A percentile compares a stretch with the other conserved stretches of the same genome.
Conservation (phyloP, 148 eudicot genomes). For the Chenopodium quinoa region DNA sequence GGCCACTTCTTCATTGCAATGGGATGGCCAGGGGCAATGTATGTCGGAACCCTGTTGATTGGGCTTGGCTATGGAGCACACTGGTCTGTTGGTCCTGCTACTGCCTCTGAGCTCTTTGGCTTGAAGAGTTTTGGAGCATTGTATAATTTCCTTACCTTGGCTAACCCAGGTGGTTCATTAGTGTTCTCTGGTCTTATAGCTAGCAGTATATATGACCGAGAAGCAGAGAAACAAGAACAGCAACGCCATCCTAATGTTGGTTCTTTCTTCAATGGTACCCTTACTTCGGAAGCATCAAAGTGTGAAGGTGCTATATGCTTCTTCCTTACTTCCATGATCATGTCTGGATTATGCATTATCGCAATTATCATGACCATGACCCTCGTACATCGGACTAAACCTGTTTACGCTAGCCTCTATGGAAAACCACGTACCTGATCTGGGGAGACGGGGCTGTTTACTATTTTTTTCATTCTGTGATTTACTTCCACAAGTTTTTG, state of each 20-base stretch:
- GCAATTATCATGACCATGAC: conserved; percentile 66
- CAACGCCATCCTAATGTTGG: conserved; percentile 27
- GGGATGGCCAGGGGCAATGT: conserved; percentile 92
- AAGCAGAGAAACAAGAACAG: conserved; percentile 84
- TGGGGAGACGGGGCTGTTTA: not conserved
- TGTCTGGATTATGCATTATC: conserved; percentile 75
- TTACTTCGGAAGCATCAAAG: conserved; percentile 47
- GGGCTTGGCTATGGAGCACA: conserved; percentile 99
- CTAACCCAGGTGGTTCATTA: conserved; percentile 88
- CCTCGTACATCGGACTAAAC: conserved; percentile 75
- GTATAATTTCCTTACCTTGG: conserved; percentile 85
- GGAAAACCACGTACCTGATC: conserved; percentile 52
- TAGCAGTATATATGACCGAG: conserved; percentile 78
- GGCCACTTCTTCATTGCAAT: conserved; percentile 80
- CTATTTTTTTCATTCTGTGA: conserved; percentile 13
- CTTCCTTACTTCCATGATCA: conserved; percentile 67
- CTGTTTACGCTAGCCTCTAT: conserved; percentile 71
- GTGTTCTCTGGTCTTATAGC: conserved; percentile 83
- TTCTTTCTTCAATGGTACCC: conserved; percentile 21
- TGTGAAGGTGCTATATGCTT: conserved; percentile 86
- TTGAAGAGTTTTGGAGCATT: conserved; percentile 82
- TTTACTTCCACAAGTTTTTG: not conserved
- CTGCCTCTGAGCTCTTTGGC: conserved; percentile 93
- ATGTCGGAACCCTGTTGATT: conserved; percentile 72
- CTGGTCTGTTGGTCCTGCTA: conserved; percentile 94